These are phyloP conservation scores for Microdochium paspali DNA, from an alignment of 2,329 filamentous ascomycete genomes.

Conservation along the genomic window DNA sequence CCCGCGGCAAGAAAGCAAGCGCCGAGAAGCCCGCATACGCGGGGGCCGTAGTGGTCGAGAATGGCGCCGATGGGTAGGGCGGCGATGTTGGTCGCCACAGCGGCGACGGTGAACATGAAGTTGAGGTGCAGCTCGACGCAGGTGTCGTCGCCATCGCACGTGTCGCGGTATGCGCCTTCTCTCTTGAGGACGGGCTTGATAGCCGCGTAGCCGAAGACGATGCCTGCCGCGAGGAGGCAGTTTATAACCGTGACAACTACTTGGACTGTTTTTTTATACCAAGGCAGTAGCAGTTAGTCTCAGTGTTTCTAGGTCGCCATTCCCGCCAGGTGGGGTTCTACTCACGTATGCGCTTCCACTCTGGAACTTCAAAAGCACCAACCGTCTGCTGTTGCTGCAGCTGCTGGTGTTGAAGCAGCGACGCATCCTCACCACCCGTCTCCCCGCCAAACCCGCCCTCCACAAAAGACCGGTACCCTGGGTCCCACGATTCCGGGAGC, in stretches of 20 bases:
- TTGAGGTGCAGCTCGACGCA: constrained; percentile 60
- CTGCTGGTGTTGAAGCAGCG: background rate
- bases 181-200: constrained; percentile 71
- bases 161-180: constrained; percentile 60
- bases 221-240: constrained; percentile 68
- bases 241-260: constrained; percentile 60
- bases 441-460: constrained; percentile 21
- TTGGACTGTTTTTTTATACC: constrained; percentile 44
- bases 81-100: constrained; percentile 79
- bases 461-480: constrained; percentile 23
- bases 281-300: constrained; percentile 4
- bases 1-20: constrained; percentile 60
- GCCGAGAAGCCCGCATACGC: constrained; percentile 64
- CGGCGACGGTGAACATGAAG: constrained; percentile 86
- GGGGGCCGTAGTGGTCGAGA: constrained; percentile 73
- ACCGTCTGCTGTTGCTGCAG: constrained; percentile 24
- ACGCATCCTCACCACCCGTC: background rate
- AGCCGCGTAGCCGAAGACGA: constrained; percentile 79
- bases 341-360: constrained; percentile 44
- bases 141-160: constrained; percentile 38
- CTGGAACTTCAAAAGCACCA: constrained; percentile 43
- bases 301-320: no score
- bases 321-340: no score
- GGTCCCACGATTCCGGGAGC: constrained; percentile 41
- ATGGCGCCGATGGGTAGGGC: constrained; percentile 80